Evolutionary conservation across 1,139 yeast genomes (phyloP).

Genomic region (Taphrina populina): DNA sequence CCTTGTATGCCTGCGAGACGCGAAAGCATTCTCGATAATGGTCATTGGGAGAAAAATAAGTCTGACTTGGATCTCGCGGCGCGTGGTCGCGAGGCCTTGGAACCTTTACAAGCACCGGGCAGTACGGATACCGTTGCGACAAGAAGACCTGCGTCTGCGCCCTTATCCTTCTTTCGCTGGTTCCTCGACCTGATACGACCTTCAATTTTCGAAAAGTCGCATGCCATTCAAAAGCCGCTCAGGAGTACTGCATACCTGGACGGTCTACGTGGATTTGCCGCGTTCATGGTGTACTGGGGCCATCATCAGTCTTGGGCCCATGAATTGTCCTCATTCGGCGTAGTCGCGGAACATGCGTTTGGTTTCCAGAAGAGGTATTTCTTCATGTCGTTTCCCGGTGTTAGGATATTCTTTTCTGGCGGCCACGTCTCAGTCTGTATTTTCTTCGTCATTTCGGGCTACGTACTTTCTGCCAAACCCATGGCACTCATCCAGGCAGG

Average conservation of each 20-base stretch:
- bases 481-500: constrained; percentile 25
- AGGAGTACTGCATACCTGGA: constrained; percentile 27
- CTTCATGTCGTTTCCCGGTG: constrained; percentile 11
- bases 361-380: constrained; percentile 15
- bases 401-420: constrained; percentile 18
- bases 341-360: constrained; percentile 23
- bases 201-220: not conserved
- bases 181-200: constrained; percentile 4
- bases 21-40: constrained; percentile 11
- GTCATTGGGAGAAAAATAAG: constrained; percentile 17
- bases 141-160: not conserved
- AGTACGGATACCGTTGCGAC: too few relatives aligned
- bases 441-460: constrained; percentile 32
- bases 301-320: constrained; percentile 33
- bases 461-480: constrained; percentile 23
- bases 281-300: constrained; percentile 24
- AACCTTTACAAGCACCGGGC: constrained; percentile 3
- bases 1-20: constrained; percentile 3
- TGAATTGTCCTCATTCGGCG: constrained; percentile 2
- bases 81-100: not conserved
- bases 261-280: constrained; percentile 30
- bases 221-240: not conserved
- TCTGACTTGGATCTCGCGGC: constrained; percentile 13
- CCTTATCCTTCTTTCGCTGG: not conserved
- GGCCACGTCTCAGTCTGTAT: constrained; percentile 27